phyloP scores from a whole-genome alignment of 257 asterid species.

The Voacanga thouarsii region DNA sequence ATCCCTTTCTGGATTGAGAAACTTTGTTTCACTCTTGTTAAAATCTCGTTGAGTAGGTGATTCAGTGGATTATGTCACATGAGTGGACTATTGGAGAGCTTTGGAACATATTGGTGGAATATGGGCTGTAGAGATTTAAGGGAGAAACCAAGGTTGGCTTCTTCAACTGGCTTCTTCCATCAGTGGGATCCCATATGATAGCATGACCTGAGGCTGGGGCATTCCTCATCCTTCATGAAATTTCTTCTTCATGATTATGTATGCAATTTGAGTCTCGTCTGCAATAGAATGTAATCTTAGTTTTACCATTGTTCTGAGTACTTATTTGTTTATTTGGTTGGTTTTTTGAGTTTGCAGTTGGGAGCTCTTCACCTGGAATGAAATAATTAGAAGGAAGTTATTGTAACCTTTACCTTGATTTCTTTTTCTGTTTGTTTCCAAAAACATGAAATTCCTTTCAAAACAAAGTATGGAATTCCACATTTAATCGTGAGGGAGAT shows the following conservation, averaged over 20 bases:
- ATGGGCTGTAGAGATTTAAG: slow-evolving; percentile 45
- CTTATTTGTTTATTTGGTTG: too few species aligned
- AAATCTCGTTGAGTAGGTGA: slow-evolving; percentile 38
- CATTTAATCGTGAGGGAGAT: too few species aligned
- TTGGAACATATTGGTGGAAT: slow-evolving; percentile 71
- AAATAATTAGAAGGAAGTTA: too few species aligned
- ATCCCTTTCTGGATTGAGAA: neutral
- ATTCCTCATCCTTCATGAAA: slow-evolving; percentile 4
- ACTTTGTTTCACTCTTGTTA: neutral
- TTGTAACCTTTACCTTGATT: too few species aligned
- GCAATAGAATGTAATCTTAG: slow-evolving; percentile 5
- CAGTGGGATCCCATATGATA: slow-evolving; percentile 27
- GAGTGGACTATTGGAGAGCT: slow-evolving; percentile 85
- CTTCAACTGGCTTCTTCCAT: slow-evolving; percentile 79
- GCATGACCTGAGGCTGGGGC: slow-evolving; percentile 14
- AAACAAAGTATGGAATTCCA: too few species aligned
- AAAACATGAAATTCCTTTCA: too few species aligned
- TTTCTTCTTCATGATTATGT: too few species aligned
- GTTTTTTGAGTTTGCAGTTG: too few species aligned
- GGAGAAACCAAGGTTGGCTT: slow-evolving; percentile 48
- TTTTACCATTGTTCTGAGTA: too few species aligned
- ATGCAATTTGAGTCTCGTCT: neutral
- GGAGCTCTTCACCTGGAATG: too few species aligned
- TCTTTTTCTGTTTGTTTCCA: too few species aligned
- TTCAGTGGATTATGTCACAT: slow-evolving; percentile 57